Conservation (phyloP, 2,329 filamentous ascomycete species). For the Purpureocillium takamizusanense region DNA sequence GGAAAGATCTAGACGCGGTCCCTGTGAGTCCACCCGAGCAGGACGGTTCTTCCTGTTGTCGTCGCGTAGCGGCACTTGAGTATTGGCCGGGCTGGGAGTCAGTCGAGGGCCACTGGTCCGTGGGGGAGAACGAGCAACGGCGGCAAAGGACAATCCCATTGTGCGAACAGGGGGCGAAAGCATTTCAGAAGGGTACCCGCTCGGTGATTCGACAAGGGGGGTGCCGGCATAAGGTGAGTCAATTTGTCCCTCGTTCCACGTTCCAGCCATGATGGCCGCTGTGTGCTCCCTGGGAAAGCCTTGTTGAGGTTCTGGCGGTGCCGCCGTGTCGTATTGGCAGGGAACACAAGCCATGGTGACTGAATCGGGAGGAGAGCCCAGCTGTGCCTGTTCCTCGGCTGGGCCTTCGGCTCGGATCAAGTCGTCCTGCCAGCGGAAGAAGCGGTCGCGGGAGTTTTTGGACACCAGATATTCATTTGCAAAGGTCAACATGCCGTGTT, state of each 20-base stretch:
- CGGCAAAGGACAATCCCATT: constrained; percentile 2
- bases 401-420: constrained; percentile 51
- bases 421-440: constrained; percentile 68
- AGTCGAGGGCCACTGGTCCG: neutral
- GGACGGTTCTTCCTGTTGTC: too few relatives aligned
- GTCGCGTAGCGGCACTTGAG: too few relatives aligned
- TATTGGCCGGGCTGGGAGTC: neutral
- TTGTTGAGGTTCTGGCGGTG: constrained; percentile 15
- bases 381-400: constrained; percentile 16
- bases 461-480: constrained; percentile 73
- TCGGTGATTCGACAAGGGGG: constrained; percentile 11
- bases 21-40: too few relatives aligned
- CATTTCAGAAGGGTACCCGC: constrained; percentile 10
- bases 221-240: constrained; percentile 40
- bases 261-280: constrained; percentile 45
- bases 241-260: constrained; percentile 55
- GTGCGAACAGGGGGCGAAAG: constrained; percentile 3
- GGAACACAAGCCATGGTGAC: constrained; percentile 13
- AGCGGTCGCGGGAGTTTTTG: constrained; percentile 68
- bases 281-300: constrained; percentile 35
- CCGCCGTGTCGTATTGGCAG: constrained; percentile 23
- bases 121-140: constrained; percentile 3
- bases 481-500: constrained; percentile 66
- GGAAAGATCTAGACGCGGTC: neutral
- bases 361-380: constrained; percentile 5